These are phyloP conservation scores for Phytophthora europaea DNA, from an alignment of 352 stramenopile genomes.

Conservation along the genomic window DNA sequence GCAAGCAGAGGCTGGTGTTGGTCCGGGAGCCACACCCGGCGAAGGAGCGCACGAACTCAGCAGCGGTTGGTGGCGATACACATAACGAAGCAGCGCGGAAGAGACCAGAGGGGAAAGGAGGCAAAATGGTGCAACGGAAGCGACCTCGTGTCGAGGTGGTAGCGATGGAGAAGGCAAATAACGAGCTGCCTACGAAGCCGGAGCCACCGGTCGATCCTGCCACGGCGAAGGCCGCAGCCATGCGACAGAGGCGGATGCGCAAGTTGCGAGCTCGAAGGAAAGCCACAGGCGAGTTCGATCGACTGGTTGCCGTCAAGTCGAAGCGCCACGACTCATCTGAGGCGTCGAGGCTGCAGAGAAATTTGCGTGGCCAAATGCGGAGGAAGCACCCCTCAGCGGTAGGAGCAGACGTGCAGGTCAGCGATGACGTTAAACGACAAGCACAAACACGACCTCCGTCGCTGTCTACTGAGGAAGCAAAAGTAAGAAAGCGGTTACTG, in stretches of 20 bases:
- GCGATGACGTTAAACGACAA: background rate
- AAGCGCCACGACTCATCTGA: slow-evolving; percentile 15
- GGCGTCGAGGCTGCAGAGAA: slow-evolving; percentile 14
- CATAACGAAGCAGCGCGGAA: background rate
- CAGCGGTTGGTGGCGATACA: background rate
- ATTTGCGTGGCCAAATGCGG: slow-evolving; percentile 16
- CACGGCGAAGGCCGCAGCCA: slow-evolving; percentile 14
- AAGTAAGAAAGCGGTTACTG: slow-evolving; percentile 3
- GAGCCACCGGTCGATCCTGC: background rate
- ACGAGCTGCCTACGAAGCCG: background rate
- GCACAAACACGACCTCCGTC: background rate
- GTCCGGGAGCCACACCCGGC: too few relatives aligned
- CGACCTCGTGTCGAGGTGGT: slow-evolving; percentile 3
- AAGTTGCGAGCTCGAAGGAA: slow-evolving; percentile 27
- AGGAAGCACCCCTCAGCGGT: slow-evolving; percentile 1
- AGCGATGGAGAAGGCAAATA: background rate
- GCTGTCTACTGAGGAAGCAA: slow-evolving; percentile 2
- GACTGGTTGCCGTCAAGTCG: slow-evolving; percentile 20
- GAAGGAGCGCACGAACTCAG: background rate
- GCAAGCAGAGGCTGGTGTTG: background rate
- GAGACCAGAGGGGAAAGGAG: background rate
- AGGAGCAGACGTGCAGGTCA: background rate
- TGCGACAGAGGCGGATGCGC: slow-evolving; percentile 23
- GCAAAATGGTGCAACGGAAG: slow-evolving; percentile 4
- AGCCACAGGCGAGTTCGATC: slow-evolving; percentile 23